Percentiles rank a stretch among this genome's conserved stretches.
phyloP scores from a whole-genome alignment of 306 rosid genomes.

The Myrica gale region DNA sequence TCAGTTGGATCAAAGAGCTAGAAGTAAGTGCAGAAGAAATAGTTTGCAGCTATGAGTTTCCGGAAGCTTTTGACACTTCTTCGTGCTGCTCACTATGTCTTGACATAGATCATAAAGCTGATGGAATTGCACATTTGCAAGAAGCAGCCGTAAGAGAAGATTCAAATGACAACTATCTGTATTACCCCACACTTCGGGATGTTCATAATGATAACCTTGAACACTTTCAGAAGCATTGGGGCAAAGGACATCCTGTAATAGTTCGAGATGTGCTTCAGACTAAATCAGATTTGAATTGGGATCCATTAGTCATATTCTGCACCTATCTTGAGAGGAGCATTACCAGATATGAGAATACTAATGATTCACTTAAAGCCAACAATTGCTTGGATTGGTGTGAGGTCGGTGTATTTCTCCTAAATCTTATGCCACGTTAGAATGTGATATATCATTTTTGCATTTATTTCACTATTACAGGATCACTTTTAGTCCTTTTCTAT shows the following conservation, averaged over 20 bases:
- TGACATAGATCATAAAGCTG: slow-evolving; percentile 46
- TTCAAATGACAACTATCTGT: slow-evolving; percentile 72
- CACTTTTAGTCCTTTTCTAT: neutral
- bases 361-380: slow-evolving; percentile 52
- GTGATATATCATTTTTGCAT: slow-evolving; percentile 10
- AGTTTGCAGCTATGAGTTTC: slow-evolving; percentile 97
- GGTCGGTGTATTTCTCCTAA: slow-evolving; percentile 55
- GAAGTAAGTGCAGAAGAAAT: slow-evolving; percentile 92
- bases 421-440: slow-evolving; percentile 8
- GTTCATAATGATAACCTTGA: slow-evolving; percentile 62
- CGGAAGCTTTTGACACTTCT: slow-evolving; percentile 70
- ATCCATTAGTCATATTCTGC: slow-evolving; percentile 79
- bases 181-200: slow-evolving; percentile 58
- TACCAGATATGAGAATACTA: slow-evolving; percentile 62
- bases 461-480: neutral
- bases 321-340: slow-evolving; percentile 78
- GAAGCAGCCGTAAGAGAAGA: slow-evolving; percentile 71
- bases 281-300: slow-evolving; percentile 69
- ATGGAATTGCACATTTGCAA: slow-evolving; percentile 47
- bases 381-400: slow-evolving; percentile 91
- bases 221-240: slow-evolving; percentile 98
- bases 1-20: slow-evolving; percentile 74
- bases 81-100: slow-evolving; percentile 70
- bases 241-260: slow-evolving; percentile 86
- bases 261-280: slow-evolving; percentile 63